A percentile compares a stretch with the other conserved stretches of the same genome.
phyloP scores from a whole-genome alignment of 2,329 filamentous ascomycete genomes.

The Cadophora malorum region DNA sequence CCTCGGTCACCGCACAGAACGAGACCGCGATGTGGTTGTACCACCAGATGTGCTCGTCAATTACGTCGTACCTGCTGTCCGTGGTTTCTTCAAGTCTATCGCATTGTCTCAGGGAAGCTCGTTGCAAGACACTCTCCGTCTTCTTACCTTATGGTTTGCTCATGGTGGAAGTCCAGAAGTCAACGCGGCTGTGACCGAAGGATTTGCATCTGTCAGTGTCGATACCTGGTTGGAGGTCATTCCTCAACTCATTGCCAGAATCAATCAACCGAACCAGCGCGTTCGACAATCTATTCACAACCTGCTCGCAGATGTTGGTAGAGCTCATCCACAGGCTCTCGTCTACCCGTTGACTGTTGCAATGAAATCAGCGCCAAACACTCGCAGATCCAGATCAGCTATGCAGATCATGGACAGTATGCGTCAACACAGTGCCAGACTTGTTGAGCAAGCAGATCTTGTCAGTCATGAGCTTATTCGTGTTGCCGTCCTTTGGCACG shows the following conservation, averaged over 20 bases:
- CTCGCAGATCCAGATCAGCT: slow-evolving; percentile 84
- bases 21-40: slow-evolving; percentile 53
- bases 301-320: slow-evolving; percentile 88
- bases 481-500: slow-evolving; percentile 97
- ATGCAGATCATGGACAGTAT: slow-evolving; percentile 97
- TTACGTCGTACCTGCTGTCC: slow-evolving; percentile 92
- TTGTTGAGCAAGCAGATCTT: slow-evolving; percentile 93
- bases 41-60: slow-evolving; percentile 72
- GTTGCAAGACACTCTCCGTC: slow-evolving; percentile 89
- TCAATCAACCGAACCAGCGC: slow-evolving; percentile 91
- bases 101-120: slow-evolving; percentile 90
- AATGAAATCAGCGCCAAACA: slow-evolving; percentile 89
- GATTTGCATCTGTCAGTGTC: slow-evolving; percentile 89
- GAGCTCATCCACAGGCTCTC: slow-evolving; percentile 92
- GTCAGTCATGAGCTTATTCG: slow-evolving; percentile 97
- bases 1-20: slow-evolving; percentile 52
- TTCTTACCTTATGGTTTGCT: slow-evolving; percentile 95
- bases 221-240: slow-evolving; percentile 99
- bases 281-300: slow-evolving; percentile 93
- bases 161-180: slow-evolving; percentile 91
- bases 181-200: slow-evolving; percentile 85
- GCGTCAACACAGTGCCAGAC: slow-evolving; percentile 88
- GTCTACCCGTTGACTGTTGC: slow-evolving; percentile 97
- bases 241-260: slow-evolving; percentile 93
- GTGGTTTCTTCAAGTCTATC: slow-evolving; percentile 98